Percentiles rank a stretch among this genome's conserved stretches.
Conservation (phyloP, 768 basidiomycete genomes). For the Psilocybe tampanensis region DNA sequence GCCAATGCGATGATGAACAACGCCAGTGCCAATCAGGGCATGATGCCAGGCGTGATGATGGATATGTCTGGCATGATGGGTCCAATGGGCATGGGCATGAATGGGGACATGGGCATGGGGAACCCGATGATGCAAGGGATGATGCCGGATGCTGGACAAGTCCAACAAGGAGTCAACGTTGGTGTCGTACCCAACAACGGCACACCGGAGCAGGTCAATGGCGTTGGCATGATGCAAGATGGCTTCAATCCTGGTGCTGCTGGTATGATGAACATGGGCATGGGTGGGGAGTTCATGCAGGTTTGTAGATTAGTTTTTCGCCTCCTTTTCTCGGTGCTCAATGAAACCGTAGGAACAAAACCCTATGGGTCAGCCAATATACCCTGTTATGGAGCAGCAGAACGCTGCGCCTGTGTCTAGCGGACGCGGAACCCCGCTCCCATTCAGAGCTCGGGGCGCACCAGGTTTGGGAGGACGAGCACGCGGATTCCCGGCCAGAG, state of each 20-base stretch:
- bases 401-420: conserved; percentile 49
- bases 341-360: conserved; percentile 51
- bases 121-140: conserved; percentile 58
- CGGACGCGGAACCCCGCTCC: conserved; percentile 36
- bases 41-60: conserved; percentile 81
- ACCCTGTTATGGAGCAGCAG: conserved; percentile 60
- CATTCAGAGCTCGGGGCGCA: conserved; percentile 41
- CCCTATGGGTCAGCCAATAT: conserved; percentile 69
- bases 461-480: conserved; percentile 42
- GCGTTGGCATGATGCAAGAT: conserved; percentile 51
- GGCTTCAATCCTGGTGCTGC: conserved; percentile 42
- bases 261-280: conserved; percentile 72
- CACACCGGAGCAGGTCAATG: conserved; percentile 43
- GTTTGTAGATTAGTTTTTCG: conserved; percentile 41
- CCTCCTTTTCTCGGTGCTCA: conserved; percentile 17
- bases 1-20: conserved; percentile 77
- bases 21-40: conserved; percentile 51
- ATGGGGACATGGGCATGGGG: conserved; percentile 66
- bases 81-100: conserved; percentile 68
- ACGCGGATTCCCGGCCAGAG: conserved; percentile 41
- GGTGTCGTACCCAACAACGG: conserved; percentile 39
- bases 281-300: conserved; percentile 76
- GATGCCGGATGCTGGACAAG: conserved; percentile 44
- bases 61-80: conserved; percentile 69
- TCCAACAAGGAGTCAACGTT: conserved; percentile 28